phyloP scores from a whole-genome alignment of 495 filamentous ascomycete genomes.

The Penicillium paxilli region DNA sequence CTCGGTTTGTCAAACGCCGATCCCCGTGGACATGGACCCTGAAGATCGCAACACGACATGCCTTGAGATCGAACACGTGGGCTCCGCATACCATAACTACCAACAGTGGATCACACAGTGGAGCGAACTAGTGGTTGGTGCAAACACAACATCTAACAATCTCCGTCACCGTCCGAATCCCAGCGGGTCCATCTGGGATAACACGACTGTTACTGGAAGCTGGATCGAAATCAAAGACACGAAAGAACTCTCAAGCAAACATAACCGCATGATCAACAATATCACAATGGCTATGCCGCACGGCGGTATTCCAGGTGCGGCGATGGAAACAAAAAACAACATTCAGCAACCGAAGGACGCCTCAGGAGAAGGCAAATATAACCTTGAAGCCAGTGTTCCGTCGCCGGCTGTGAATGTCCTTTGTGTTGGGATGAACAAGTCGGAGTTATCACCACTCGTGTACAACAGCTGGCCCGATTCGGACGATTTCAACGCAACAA shows the following conservation, averaged over 20 bases:
- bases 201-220: constrained; percentile 59
- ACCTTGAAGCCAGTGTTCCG: constrained; percentile 61
- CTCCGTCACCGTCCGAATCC: constrained; percentile 49
- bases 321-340: constrained; percentile 54
- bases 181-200: constrained; percentile 59
- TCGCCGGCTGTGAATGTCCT: constrained; percentile 68
- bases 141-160: constrained; percentile 35
- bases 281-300: constrained; percentile 76
- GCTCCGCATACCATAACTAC: constrained; percentile 58
- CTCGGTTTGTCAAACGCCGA: constrained; percentile 58
- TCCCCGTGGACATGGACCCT: constrained; percentile 38
- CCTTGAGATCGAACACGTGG: constrained; percentile 62
- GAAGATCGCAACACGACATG: constrained; percentile 50
- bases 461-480: constrained; percentile 56
- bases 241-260: constrained; percentile 39
- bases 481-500: constrained; percentile 33
- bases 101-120: constrained; percentile 49
- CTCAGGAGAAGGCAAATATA: constrained; percentile 64
- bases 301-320: constrained; percentile 61
- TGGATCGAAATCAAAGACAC: constrained; percentile 60
- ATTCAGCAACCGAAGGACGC: constrained; percentile 68
- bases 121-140: constrained; percentile 36
- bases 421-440: constrained; percentile 59
- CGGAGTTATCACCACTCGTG: constrained; percentile 62
- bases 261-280: constrained; percentile 63